Evolutionary conservation across 148 eudicot species (phyloP), one percentile per base, ranked within the genome.

Genomic region (Limonium bicolor): DNA sequence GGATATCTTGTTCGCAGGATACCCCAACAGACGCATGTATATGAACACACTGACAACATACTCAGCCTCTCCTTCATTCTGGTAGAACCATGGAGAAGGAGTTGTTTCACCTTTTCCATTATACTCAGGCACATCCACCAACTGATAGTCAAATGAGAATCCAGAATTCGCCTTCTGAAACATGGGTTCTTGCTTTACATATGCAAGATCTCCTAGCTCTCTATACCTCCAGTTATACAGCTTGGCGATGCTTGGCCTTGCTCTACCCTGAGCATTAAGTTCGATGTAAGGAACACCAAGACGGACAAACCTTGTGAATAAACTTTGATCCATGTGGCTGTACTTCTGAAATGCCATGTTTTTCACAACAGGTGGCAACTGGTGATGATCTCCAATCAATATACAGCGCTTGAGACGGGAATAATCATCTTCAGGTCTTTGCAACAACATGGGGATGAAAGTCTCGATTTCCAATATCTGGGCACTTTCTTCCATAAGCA

Each of bases 311-410:
- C 97, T 73, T 8, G 97, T 90, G 55, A 90, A 90, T 20, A 90
- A 67, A 69, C 97, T 90, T 64, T 90, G 97, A 69, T 90, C 97
- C 97, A 90, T 90, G 71, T 90, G 97, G 56, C 97, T 90, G 55
- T 90, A 90, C 62, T 90, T 90, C 67, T 90, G 97, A 44, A 90
- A 90, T 58, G 97, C 97, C 97, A 90, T 90, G 59, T 90, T 90
- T 65, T 90, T 90, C 50, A 90, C 97, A 60, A 90, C 97, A 44
- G 97, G 97, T 38, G 97, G 97, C 69, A 90, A 58, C 53, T 90
- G 97, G 60, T 90, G 97, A 68, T 90, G 97, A 71, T 90, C 97
- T 63, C 97, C 97, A 61, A 90, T 90, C 62, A 90, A 67, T 61
- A 90, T 90, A 59, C 97, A 84, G 38, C 97, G 93, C 50, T 90